Evolutionary conservation across 1,284 basidiomycete species (phyloP).

Genomic region (Termitomyces sp.): DNA sequence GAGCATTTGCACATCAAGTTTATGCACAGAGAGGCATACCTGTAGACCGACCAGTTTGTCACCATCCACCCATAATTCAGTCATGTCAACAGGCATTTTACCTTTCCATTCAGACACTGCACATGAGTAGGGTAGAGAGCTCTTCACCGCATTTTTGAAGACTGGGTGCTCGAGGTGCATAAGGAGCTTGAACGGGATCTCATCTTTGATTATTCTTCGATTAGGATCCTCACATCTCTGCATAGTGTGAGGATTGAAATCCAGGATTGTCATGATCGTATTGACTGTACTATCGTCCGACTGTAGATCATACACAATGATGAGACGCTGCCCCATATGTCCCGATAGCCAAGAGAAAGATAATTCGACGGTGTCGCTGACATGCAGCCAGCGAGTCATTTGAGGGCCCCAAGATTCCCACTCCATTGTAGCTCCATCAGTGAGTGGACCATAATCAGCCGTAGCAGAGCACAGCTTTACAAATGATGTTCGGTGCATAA

Average conservation of each 20-base stretch:
- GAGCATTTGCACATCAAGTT: background rate
- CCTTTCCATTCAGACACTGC: background rate
- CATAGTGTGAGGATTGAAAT: background rate
- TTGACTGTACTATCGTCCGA: background rate
- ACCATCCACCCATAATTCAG: background rate
- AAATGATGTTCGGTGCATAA: background rate
- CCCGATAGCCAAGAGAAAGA: background rate
- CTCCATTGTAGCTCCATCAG: background rate
- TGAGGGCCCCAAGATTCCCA: background rate
- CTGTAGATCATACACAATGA: background rate
- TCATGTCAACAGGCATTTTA: background rate
- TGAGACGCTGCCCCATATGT: background rate
- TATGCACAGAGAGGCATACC: background rate
- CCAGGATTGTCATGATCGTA: background rate
- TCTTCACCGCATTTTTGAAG: background rate
- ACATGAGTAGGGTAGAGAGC: background rate
- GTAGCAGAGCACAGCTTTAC: background rate
- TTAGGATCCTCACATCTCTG: background rate
- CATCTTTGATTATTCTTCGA: too few species aligned
- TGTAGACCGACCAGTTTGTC: background rate
- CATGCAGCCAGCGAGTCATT: background rate
- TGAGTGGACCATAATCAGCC: background rate
- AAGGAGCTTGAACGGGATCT: too few species aligned
- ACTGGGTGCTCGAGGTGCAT: background rate
- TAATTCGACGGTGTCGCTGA: background rate